Conservation (phyloP, 306 rosid genomes). For the Citrullus colocynthis region DNA sequence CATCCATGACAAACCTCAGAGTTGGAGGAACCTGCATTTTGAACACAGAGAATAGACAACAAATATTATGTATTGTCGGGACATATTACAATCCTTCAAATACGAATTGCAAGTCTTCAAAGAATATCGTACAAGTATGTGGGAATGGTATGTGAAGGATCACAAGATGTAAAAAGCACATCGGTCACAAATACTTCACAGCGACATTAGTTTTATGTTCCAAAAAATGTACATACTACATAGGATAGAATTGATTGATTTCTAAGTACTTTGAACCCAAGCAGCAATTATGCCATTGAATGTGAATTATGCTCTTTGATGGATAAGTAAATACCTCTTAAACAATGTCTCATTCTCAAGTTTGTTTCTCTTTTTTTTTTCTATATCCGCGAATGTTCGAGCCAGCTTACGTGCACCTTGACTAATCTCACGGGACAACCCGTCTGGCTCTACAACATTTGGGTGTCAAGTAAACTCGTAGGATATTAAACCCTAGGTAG, state of each 20-base stretch:
- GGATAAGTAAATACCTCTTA: not conserved
- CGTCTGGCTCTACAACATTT: too few species aligned
- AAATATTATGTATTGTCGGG: not conserved
- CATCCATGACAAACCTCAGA: constrained; percentile 73
- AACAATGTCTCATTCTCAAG: not conserved
- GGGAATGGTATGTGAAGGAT: not conserved
- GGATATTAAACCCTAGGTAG: too few species aligned
- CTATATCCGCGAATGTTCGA: too few species aligned
- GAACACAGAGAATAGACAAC: not conserved
- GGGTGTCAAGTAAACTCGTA: too few species aligned
- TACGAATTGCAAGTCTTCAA: not conserved
- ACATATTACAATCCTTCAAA: not conserved
- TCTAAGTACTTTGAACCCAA: not conserved
- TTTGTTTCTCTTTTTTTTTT: too few species aligned
- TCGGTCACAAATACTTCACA: not conserved
- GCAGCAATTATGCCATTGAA: not conserved
- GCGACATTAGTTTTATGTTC: not conserved
- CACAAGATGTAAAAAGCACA: not conserved
- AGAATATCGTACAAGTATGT: not conserved
- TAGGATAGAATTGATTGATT: not conserved
- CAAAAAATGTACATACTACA: not conserved
- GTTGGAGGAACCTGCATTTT: constrained; percentile 80
- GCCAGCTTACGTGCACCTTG: too few species aligned
- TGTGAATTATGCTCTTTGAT: not conserved
- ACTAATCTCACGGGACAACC: too few species aligned